Evolutionary conservation across 257 asterid genomes (phyloP).

Genomic region (Solanum sejunctum): DNA sequence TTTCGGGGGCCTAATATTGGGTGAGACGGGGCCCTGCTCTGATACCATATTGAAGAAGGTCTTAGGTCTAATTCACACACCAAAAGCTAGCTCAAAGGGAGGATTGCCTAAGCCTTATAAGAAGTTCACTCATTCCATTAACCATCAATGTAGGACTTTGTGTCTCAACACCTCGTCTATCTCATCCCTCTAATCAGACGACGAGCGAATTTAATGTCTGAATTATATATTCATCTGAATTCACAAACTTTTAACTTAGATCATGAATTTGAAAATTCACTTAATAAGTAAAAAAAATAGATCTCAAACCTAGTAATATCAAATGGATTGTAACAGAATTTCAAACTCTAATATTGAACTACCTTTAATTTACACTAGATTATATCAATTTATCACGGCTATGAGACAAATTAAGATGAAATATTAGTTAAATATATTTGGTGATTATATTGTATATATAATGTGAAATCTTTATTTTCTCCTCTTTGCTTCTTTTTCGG

Average conservation of each 20-base stretch:
- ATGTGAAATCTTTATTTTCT: too few species aligned
- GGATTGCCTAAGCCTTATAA: too few species aligned
- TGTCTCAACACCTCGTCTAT: too few species aligned
- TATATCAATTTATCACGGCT: neutral
- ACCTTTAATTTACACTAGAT: neutral
- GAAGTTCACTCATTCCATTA: too few species aligned
- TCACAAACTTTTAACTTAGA: neutral
- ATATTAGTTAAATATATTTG: neutral
- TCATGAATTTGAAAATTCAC: fast-evolving
- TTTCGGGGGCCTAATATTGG: too few species aligned
- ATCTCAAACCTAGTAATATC: neutral
- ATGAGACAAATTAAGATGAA: neutral
- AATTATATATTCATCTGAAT: neutral
- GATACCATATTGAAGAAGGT: too few species aligned
- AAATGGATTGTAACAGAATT: neutral
- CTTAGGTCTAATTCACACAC: too few species aligned
- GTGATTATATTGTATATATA: too few species aligned
- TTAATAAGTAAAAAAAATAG: neutral
- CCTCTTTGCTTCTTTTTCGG: too few species aligned
- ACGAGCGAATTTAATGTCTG: neutral
- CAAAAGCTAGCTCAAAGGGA: too few species aligned
- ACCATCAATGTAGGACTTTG: too few species aligned
- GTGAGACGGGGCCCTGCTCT: too few species aligned
- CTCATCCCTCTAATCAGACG: neutral
- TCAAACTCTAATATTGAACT: neutral